Conservation (phyloP, 352 stramenopile genomes). For the Phytophthora nicotianae region DNA sequence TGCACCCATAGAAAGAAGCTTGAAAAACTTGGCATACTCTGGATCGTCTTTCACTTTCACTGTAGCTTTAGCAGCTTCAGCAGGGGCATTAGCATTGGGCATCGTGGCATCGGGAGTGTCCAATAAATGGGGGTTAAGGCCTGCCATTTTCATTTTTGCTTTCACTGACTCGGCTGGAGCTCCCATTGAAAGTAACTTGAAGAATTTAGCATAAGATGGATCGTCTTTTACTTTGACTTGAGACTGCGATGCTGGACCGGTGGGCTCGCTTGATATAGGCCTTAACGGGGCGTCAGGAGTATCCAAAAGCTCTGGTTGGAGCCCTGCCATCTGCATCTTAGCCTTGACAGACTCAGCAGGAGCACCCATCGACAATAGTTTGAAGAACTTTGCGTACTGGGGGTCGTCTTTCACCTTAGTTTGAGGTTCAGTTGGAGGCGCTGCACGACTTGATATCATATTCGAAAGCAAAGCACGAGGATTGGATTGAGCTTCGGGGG, state of each 20-base stretch:
- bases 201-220: conserved; percentile 69
- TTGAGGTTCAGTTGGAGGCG: conserved; percentile 6
- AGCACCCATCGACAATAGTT: conserved; percentile 66
- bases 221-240: conserved; percentile 65
- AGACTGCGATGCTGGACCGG: conserved; percentile 3
- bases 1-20: conserved; percentile 64
- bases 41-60: conserved; percentile 71
- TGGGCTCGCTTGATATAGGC: conserved; percentile 4
- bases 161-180: conserved; percentile 60
- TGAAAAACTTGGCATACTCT: conserved; percentile 80
- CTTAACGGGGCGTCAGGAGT: conserved; percentile 53
- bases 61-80: conserved; percentile 4
- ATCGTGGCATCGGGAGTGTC: conserved; percentile 72
- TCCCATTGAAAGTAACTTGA: conserved; percentile 72
- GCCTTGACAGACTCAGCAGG: conserved; percentile 58
- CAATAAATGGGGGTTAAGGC: conserved; percentile 57
- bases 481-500: conserved; percentile 19
- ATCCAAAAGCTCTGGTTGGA: conserved; percentile 78
- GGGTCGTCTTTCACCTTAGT: conserved; percentile 59
- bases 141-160: conserved; percentile 61
- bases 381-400: conserved; percentile 75
- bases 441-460: conserved; percentile 11
- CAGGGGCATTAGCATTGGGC: conserved; percentile 11
- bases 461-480: conserved; percentile 15
- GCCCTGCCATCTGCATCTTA: conserved; percentile 76